Evolutionary conservation across 257 asterid genomes (phyloP).

Genomic region (Orobanche coerulescens): DNA sequence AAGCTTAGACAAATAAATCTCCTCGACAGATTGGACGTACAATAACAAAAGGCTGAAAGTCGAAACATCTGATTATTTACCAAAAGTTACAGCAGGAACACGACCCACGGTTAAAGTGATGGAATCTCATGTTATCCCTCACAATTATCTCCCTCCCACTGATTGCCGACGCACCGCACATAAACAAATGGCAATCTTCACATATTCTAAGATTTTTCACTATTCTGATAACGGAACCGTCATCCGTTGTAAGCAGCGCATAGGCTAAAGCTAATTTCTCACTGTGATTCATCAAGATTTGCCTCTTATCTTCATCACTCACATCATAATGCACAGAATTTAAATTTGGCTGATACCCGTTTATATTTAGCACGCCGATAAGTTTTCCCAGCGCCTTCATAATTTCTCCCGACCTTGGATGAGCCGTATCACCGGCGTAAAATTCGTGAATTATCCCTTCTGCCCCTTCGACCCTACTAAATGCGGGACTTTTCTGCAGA

Average conservation of each 20-base stretch:
- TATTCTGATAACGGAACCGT: conserved; percentile 40
- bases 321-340: conserved; percentile 54
- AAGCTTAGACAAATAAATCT: no score
- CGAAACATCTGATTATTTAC: no score
- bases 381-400: conserved; percentile 35
- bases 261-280: conserved; percentile 72
- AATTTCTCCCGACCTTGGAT: conserved; percentile 43
- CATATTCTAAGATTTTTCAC: conserved; percentile 79
- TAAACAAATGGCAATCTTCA: conserved; percentile 72
- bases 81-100: conserved; percentile 83
- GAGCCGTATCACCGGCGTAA: conserved; percentile 53
- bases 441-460: conserved; percentile 63
- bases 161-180: conserved; percentile 51
- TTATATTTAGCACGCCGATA: conserved; percentile 22
- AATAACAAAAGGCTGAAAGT: no score
- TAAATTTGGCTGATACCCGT: conserved; percentile 54
- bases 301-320: conserved; percentile 52
- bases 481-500: conserved; percentile 52
- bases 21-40: no score
- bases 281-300: conserved; percentile 56
- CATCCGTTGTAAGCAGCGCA: conserved; percentile 34
- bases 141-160: conserved; percentile 53
- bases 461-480: conserved; percentile 71
- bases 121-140: conserved; percentile 84
- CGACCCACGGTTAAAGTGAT: conserved; percentile 54